Percentiles rank a stretch among this genome's conserved stretches.
phyloP scores from a whole-genome alignment of 306 rosid genomes.

The Nissolia schottii region DNA sequence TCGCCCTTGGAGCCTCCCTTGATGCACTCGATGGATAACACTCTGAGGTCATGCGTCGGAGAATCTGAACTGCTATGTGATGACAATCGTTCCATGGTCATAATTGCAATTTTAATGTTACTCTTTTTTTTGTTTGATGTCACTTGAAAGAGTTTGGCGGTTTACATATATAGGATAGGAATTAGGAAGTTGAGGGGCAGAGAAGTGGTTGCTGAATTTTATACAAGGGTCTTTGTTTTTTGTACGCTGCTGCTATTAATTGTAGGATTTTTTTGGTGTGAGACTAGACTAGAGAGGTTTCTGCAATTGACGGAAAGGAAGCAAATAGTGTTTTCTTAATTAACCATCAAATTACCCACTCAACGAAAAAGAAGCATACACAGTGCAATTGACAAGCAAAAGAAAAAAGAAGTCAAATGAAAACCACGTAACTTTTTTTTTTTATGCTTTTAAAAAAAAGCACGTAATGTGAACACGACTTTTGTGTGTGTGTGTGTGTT shows the following conservation, averaged over 20 bases:
- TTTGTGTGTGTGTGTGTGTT: too few relatives aligned
- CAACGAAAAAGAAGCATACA: too few relatives aligned
- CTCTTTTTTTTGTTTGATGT: background rate
- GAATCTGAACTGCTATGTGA: slow-evolving; percentile 57
- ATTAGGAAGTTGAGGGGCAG: background rate
- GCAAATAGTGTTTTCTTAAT: too few relatives aligned
- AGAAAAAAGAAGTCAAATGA: background rate
- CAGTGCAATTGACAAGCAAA: background rate
- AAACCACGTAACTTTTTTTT: too few relatives aligned
- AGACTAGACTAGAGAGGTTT: too few relatives aligned
- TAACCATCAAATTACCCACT: too few relatives aligned
- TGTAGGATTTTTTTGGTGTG: background rate
- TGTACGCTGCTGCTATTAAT: background rate
- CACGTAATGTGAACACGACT: slow-evolving; percentile 5
- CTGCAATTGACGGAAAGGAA: too few relatives aligned
- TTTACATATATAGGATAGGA: too few relatives aligned
- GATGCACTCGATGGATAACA: slow-evolving; percentile 75
- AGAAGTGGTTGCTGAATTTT: background rate
- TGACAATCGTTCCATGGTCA: slow-evolving; percentile 81
- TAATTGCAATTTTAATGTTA: background rate
- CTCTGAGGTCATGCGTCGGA: slow-evolving; percentile 42
- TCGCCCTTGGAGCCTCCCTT: slow-evolving; percentile 69
- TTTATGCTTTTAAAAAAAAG: too few relatives aligned
- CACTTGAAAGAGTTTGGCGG: background rate
- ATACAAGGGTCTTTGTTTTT: background rate